Percentiles rank a stretch among this genome's conserved stretches.
Evolutionary conservation across 345 rosid genomes (phyloP).

Genomic region (Heritiera littoralis): DNA sequence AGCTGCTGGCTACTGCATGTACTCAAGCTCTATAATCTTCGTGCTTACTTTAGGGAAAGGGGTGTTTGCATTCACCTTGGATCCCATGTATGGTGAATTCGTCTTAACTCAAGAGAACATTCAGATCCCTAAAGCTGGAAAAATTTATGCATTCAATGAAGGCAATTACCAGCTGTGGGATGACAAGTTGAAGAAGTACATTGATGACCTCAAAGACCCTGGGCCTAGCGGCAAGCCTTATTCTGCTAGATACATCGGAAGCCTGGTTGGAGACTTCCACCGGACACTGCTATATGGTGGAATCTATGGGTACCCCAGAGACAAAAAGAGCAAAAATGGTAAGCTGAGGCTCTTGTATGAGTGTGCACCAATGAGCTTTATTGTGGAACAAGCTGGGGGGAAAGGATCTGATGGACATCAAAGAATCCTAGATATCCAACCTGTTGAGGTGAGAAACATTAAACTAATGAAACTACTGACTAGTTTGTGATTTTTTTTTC

Average conservation of each 20-base stretch:
- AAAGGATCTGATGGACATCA: conserved; percentile 92
- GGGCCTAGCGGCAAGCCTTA: conserved; percentile 86
- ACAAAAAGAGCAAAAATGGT: conserved; percentile 90
- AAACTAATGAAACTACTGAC: neutral
- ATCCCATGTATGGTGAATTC: conserved; percentile 95
- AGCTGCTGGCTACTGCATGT: conserved; percentile 96
- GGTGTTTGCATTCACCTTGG: conserved; percentile 78
- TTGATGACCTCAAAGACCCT: conserved; percentile 89
- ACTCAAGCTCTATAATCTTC: conserved; percentile 89
- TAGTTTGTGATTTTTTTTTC: neutral
- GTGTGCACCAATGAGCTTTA: conserved; percentile 97
- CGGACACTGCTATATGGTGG: conserved; percentile 85
- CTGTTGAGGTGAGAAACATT: conserved; percentile 54
- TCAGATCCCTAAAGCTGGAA: conserved; percentile 81
- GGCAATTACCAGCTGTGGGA: conserved; percentile 96
- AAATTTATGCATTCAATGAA: conserved; percentile 87
- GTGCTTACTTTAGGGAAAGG: conserved; percentile 82
- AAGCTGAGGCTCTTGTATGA: conserved; percentile 89
- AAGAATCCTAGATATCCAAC: conserved; percentile 79
- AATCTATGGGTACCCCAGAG: conserved; percentile 93
- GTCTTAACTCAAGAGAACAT: conserved; percentile 85
- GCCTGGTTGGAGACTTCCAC: conserved; percentile 96
- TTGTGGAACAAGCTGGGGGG: conserved; percentile 97
- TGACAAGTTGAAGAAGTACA: conserved; percentile 85
- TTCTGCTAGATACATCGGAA: conserved; percentile 90